Base-by-base conservation (phyloP, 1,284 basidiomycete genomes). In the Cutaneotrichosporon arboriforme region DNA sequence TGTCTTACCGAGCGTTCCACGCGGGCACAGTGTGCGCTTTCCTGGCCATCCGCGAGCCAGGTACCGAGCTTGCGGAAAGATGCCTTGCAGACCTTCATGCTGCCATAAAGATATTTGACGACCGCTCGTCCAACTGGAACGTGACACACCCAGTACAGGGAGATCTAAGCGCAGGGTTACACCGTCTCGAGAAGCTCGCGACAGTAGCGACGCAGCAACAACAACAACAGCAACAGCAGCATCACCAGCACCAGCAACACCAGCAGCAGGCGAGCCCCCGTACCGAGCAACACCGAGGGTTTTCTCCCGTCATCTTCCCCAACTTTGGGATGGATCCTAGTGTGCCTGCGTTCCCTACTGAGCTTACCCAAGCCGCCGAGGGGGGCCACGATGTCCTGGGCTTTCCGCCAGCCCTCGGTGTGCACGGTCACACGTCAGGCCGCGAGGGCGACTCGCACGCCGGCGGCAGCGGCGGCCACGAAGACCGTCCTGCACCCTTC, bases 1-100 rank as follows among this genome's bases (percentile, higher is more conserved):
- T 70, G 66, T 63, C 65, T 22, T 67, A 69, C 51, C 61, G 72
- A 23, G 70, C 73, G 0, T 75, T 75, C 63, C 73, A 75, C 54
- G 72, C 73, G 8, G 71, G 69, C 18, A 69, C 73, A 0, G 74
- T 76, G 1, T 70, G 69, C 43, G 72, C 74, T 0, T 76, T 76
- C 55, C 51, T 76, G 20, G 72, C 73, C 8, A 69, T 76, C 38
- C 61, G 74, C 37, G 63, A 74, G 34, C 74, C 74, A 1, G 62
- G 62, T n/a, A 67, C 66, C 1, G 57, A 61, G 13, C 47, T 68
- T 2, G 72, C 71, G 3, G 62, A 61, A 20, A 59, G 63, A n/a
- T 76, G 74, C 51, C 45, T 72, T 23, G 60, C 59, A 8, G 69
- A 69, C 52, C 61, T 76, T 2, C 61, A 64, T 41, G 68, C 66